phyloP scores from a whole-genome alignment of 2,329 filamentous ascomycete species.

The Pseudopyricularia cyperi region DNA sequence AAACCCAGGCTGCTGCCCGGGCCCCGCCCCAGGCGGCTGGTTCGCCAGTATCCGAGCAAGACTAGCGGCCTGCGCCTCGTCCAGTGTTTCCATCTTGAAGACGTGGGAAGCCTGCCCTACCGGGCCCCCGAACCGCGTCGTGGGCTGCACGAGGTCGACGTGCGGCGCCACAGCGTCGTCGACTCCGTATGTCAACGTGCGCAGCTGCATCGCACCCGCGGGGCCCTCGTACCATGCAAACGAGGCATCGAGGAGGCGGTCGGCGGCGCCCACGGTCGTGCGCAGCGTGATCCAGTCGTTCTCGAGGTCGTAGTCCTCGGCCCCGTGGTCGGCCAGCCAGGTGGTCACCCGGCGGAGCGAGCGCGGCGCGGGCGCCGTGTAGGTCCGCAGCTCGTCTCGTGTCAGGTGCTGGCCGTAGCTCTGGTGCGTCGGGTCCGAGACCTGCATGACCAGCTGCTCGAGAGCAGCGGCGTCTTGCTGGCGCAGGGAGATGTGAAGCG shows the following conservation, averaged over 20 bases:
- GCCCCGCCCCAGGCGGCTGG: too few species aligned
- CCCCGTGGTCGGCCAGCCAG: conserved; percentile 41
- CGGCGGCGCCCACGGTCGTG: conserved; percentile 35
- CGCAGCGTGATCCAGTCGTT: conserved; percentile 51
- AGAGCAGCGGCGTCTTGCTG: conserved; percentile 36
- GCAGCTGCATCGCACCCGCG: conserved; percentile 28
- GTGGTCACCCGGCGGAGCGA: conserved; percentile 33
- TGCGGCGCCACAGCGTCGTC: conserved; percentile 31
- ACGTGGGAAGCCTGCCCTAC: conserved; percentile 25
- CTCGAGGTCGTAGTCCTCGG: conserved; percentile 28
- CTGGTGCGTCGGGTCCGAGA: conserved; percentile 46
- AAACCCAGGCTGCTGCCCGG: too few species aligned
- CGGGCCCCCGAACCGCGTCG: conserved; percentile 45
- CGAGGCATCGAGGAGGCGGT: conserved; percentile 40
- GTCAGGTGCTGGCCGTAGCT: conserved; percentile 50
- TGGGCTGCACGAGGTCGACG: conserved; percentile 52
- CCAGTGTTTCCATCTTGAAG: conserved; percentile 19
- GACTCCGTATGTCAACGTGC: conserved; percentile 45
- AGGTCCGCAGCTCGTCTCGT: conserved; percentile 40
- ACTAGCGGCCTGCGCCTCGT: conserved; percentile 14
- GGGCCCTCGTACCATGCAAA: conserved; percentile 43
- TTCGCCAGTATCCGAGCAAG: conserved; percentile 21
- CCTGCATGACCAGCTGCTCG: conserved; percentile 44
- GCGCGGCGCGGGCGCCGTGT: conserved; percentile 35
- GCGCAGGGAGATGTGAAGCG: conserved; percentile 32